These are phyloP conservation scores for Musa schizocarpa DNA, from an alignment of 176 grass and related monocot species.

Conservation along the genomic window DNA sequence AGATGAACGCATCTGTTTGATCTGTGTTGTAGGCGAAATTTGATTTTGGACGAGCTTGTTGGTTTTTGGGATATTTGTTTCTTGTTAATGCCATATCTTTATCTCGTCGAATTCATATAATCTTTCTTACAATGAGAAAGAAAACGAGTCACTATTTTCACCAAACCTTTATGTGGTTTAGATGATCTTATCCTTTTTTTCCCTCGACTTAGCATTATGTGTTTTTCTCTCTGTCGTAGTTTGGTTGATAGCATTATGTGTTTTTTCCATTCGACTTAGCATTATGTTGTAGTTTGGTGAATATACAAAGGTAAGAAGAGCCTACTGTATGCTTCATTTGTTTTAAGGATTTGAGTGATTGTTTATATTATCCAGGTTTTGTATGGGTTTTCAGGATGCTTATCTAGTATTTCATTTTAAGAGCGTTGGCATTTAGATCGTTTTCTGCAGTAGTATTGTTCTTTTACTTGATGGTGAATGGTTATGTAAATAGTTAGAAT, in stretches of 20 bases:
- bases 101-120: no score
- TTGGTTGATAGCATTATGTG: no score
- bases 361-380: neutral
- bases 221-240: no score
- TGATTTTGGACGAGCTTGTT: neutral
- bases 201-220: no score
- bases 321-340: neutral
- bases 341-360: neutral
- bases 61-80: neutral
- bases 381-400: neutral
- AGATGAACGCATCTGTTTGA: neutral
- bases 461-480: neutral
- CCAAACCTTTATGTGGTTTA: no score
- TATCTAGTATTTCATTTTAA: no score
- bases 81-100: neutral
- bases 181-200: no score
- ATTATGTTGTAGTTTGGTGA: neutral
- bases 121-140: neutral
- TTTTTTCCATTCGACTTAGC: no score
- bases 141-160: no score
- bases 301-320: neutral
- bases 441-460: neutral
- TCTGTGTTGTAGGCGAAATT: neutral
- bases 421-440: neutral
- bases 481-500: neutral